Evolutionary conservation across 306 rosid genomes (phyloP).

Genomic region (Crotalaria pallida): DNA sequence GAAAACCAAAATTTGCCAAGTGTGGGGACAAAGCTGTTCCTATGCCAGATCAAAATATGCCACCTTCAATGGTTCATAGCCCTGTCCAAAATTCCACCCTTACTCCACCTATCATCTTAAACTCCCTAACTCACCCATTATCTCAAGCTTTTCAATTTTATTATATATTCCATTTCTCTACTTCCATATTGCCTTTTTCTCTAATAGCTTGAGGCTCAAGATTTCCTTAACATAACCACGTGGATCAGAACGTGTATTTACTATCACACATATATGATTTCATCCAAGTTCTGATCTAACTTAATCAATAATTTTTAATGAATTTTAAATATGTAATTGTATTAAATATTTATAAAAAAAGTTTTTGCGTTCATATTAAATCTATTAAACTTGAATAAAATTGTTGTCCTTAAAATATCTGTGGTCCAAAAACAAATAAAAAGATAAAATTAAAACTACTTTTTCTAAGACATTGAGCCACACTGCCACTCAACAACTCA

Average conservation of each 20-base stretch:
- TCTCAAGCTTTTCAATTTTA: conserved; percentile 6
- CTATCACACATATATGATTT: no score
- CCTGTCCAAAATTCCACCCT: conserved; percentile 26
- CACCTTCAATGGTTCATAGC: conserved; percentile 41
- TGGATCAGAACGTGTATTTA: no score
- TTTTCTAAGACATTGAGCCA: not conserved
- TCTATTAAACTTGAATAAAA: no score
- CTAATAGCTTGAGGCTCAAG: not conserved
- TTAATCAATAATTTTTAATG: no score
- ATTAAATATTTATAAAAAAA: no score
- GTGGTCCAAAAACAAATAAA: no score
- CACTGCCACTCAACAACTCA: conserved; percentile 6
- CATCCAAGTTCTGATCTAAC: no score
- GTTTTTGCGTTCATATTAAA: no score
- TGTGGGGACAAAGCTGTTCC: not conserved
- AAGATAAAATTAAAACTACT: not conserved
- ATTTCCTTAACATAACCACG: no score
- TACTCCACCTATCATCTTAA: not conserved
- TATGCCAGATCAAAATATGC: conserved; percentile 21
- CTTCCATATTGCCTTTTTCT: not conserved
- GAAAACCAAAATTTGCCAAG: conserved; percentile 6
- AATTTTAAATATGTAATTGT: no score
- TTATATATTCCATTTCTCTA: not conserved
- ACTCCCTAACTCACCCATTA: conserved; percentile 1
- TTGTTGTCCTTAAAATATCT: no score